Base-by-base conservation (phyloP, 2,329 filamentous ascomycete species). In the Xylariales sp. region DNA sequence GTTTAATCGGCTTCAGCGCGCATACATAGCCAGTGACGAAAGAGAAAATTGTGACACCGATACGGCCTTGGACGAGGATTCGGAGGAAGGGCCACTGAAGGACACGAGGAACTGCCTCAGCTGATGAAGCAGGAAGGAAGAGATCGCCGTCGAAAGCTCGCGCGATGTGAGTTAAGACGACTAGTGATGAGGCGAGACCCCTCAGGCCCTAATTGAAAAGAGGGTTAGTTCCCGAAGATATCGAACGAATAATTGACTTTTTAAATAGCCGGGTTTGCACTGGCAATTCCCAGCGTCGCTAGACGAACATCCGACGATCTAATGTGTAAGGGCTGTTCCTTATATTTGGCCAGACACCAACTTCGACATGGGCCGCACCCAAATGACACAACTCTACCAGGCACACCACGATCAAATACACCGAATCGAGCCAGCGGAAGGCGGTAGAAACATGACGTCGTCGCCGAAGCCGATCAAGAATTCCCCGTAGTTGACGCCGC, bases 31-130 rank as follows among this genome's bases (percentile, higher is more conserved):
- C 88, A 28, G 88, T 88, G 46, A 90, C 87, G 54, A 91, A 82
- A 73, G 89, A 85, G 78, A 91, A 91, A 69, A 91, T 87, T 14
- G 88, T 85, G 2, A 91, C 89, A 77, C 89, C 90, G 53, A 88
- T 86, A 16, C 90, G 84, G 28, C 89, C 88, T 73, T 89, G 87
- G 57, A 85, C 81, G 46, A 86, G 80, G 55, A 90, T 83, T 64
- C 88, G 86, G 65, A 90, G 79, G 72, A 87, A 86, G 14, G 88
- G 88, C 48, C 83, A 81, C 76, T 90, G 88, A 67, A 89, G 82
- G 36, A 88, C 70, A 56, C 82, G 81, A 5, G 86, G 83, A 1
- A 80, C 74, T 2, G 79, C 78, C 34, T 81, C 81, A 55, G 84
- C 79, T n/a, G 77, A 77, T 41, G 79, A 79, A 62, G 81, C 79